phyloP scores from a whole-genome alignment of 805 yeast species.

The Candida railenensis region DNA sequence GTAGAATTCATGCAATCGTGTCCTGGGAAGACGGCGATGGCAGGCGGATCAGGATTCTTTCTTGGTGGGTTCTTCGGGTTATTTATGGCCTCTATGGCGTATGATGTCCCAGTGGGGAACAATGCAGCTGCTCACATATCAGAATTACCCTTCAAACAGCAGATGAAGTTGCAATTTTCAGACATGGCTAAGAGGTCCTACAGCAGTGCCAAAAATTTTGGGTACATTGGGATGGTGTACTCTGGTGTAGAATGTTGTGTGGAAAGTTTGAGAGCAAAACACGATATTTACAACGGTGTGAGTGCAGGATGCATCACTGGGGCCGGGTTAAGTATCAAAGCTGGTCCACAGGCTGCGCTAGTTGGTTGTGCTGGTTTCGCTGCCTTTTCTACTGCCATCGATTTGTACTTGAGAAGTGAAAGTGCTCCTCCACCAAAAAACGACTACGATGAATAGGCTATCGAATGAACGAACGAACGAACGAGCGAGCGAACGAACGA shows the following conservation, averaged over 20 bases:
- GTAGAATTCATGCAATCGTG: slow-evolving; percentile 86
- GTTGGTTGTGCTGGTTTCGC: slow-evolving; percentile 98
- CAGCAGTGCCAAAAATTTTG: slow-evolving; percentile 90
- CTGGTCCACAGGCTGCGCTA: slow-evolving; percentile 91
- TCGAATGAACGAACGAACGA: background rate
- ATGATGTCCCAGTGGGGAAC: slow-evolving; percentile 75
- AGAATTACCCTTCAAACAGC: slow-evolving; percentile 88
- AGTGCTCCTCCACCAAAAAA: slow-evolving; percentile 78
- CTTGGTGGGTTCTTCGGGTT: slow-evolving; percentile 95
- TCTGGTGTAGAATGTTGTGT: slow-evolving; percentile 91
- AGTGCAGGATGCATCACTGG: slow-evolving; percentile 96
- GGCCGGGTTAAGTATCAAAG: slow-evolving; percentile 87
- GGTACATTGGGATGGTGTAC: slow-evolving; percentile 86
- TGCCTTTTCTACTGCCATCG: slow-evolving; percentile 88
- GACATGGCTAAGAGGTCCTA: slow-evolving; percentile 93
- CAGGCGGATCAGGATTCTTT: slow-evolving; percentile 92
- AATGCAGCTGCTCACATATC: slow-evolving; percentile 56
- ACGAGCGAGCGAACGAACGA: background rate
- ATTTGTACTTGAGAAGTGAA: slow-evolving; percentile 82
- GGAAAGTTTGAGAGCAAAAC: slow-evolving; percentile 83
- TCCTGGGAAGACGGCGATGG: slow-evolving; percentile 88
- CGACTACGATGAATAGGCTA: slow-evolving; percentile 65
- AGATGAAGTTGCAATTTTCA: slow-evolving; percentile 82
- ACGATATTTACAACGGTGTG: slow-evolving; percentile 88
- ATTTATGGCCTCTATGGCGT: slow-evolving; percentile 85